Evolutionary conservation across 768 basidiomycete species (phyloP), one percentile per base, ranked within the genome.

Genomic region (Leucocoprinus leucothites): DNA sequence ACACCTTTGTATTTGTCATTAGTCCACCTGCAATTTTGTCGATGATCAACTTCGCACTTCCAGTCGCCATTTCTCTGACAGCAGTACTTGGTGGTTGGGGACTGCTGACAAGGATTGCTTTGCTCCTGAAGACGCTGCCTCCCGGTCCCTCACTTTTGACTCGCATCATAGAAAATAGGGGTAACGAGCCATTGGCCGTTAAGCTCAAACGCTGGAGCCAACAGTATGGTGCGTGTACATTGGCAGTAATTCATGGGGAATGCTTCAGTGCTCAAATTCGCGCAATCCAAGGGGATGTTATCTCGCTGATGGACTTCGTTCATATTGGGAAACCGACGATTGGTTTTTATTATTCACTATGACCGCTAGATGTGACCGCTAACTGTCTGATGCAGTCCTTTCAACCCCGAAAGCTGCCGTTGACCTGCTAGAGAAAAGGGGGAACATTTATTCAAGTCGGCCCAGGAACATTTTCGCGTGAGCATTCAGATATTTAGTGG

Each of bases 401-500:
- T 67, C 66, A 18, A 65, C 64, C 2, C 54, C 62, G 5, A 60
- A 68, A 48, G 63, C 63, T 13, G 69, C 69, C 0, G 63, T 61
- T 0, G 69, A 72, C 38, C 60, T 72, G 9, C 52, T 72, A 3
- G 69, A 71, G 14, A 71, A 67, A 59, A 58, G 64, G 36, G 65
- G 68, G 1, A 58, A 63, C 11, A 66, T 70, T 16, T 72, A 69
- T 53, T 72, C 71, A 0, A 67, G 69, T 26, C 61, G 71, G 9
- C 71, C 71, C 0, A 60, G 68, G 9, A 66, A 59, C 35, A 67
- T 71, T 24, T 58, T 70, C 35, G 69, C 66, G 13, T 61, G 63
- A 13, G 70, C 67, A 46, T 49, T 68, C 40, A 38, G 16, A 9
- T 24, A 22, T 28, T 14, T 9, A n/a, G 11, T 14, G 3, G 3